A percentile compares a stretch with the other conserved stretches of the same genome.
Evolutionary conservation across 768 basidiomycete genomes (phyloP).

Genomic region (Pulveroboletus sp.): DNA sequence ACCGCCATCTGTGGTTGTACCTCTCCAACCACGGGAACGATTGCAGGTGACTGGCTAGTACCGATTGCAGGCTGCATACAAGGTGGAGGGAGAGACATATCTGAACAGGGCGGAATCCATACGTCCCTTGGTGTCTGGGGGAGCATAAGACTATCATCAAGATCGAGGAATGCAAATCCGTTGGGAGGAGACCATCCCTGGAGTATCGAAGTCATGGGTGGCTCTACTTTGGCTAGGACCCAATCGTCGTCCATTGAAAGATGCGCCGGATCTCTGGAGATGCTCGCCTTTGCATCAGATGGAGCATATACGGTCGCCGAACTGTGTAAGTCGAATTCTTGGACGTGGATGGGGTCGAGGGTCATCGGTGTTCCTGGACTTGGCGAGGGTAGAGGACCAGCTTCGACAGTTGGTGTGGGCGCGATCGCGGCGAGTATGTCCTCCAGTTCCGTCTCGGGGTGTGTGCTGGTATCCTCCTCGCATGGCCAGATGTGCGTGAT

Average conservation of each 20-base stretch:
- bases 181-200: constrained; percentile 25
- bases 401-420: constrained; percentile 1
- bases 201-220: constrained; percentile 5
- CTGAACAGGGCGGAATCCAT: constrained; percentile 7
- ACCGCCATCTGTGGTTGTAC: neutral
- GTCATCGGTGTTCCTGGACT: neutral
- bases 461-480: constrained; percentile 10
- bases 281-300: neutral
- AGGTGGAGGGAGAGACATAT: neutral
- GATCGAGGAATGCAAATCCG: constrained; percentile 23
- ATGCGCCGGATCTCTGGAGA: neutral
- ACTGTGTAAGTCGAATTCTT: neutral
- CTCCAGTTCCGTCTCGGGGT: constrained; percentile 12
- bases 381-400: neutral
- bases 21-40: neutral
- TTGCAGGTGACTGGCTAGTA: neutral
- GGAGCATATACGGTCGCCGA: neutral
- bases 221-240: neutral
- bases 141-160: constrained; percentile 15
- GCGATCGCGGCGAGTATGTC: constrained; percentile 15
- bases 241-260: constrained; percentile 1
- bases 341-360: neutral
- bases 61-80: neutral
- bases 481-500: constrained; percentile 19
- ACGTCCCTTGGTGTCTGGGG: constrained; percentile 1